Percentiles rank a stretch among this genome's conserved stretches.
Conservation (phyloP, 129 eudicot genomes). For the Silybum marianum region DNA sequence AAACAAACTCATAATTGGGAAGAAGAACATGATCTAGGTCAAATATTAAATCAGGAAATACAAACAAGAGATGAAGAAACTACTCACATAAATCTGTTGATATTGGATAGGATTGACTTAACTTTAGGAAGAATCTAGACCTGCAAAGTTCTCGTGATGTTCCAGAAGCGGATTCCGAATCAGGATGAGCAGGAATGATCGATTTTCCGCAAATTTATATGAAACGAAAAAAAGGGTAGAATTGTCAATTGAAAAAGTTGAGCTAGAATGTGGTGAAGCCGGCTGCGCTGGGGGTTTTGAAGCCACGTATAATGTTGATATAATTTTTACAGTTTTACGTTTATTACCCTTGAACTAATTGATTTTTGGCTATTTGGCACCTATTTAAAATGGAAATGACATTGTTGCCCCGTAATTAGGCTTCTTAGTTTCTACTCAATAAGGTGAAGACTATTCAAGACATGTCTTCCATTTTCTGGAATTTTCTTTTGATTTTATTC, state of each 20-base stretch:
- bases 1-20: not conserved
- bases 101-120: slow-evolving; percentile 16
- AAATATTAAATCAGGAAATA: slow-evolving; percentile 10
- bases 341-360: not conserved
- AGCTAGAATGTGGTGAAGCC: slow-evolving; percentile 18
- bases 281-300: slow-evolving; percentile 21
- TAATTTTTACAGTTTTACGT: not conserved
- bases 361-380: not conserved
- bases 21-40: slow-evolving; percentile 22
- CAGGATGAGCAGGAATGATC: slow-evolving; percentile 10
- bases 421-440: not conserved
- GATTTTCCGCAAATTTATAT: slow-evolving; percentile 6
- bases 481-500: not conserved
- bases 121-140: not conserved
- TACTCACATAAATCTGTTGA: not conserved
- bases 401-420: not conserved
- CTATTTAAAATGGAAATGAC: not conserved
- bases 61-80: not conserved
- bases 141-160: slow-evolving; percentile 27
- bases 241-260: slow-evolving; percentile 13
- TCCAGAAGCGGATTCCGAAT: slow-evolving; percentile 17
- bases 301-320: not conserved
- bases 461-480: not conserved
- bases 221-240: slow-evolving; percentile 13
- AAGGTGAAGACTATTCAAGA: not conserved